Percentiles rank a stretch among this genome's conserved stretches.
Evolutionary conservation across 148 eudicot genomes (phyloP).

Genomic region (Silene latifolia): DNA sequence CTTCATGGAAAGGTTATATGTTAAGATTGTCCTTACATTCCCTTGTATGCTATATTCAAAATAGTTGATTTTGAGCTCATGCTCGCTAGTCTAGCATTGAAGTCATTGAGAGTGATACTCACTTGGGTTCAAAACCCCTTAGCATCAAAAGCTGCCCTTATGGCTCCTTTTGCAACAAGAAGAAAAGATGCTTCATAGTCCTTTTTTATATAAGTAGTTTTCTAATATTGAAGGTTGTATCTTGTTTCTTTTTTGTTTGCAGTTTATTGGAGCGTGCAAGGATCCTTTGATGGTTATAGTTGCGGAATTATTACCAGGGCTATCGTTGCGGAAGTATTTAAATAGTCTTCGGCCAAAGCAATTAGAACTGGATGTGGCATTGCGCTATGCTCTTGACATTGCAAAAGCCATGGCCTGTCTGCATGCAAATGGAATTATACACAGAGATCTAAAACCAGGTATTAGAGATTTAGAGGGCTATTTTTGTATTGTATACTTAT

Average conservation of each 20-base stretch:
- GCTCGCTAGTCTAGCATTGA: not conserved
- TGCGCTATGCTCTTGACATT: slow-evolving; percentile 79
- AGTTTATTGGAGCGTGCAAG: slow-evolving; percentile 98
- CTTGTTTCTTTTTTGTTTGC: slow-evolving; percentile 30
- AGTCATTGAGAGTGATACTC: not conserved
- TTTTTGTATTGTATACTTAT: slow-evolving; percentile 24
- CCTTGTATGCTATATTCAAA: not conserved
- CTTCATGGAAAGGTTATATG: not conserved
- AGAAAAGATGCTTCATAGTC: not conserved
- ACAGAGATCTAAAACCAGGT: slow-evolving; percentile 98
- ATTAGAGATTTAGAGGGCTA: slow-evolving; percentile 22
- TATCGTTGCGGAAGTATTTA: slow-evolving; percentile 81
- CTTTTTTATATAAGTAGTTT: not conserved
- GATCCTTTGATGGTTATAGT: slow-evolving; percentile 98
- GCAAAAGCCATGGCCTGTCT: slow-evolving; percentile 90
- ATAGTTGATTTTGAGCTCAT: not conserved
- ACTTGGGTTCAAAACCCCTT: not conserved
- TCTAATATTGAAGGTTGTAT: not conserved
- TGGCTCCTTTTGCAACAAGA: no score
- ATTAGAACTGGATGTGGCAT: slow-evolving; percentile 58
- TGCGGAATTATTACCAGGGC: slow-evolving; percentile 80
- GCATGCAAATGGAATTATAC: slow-evolving; percentile 94
- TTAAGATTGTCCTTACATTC: not conserved
- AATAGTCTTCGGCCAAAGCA: slow-evolving; percentile 66
- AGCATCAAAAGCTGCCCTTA: no score